Percentiles rank a stretch among this genome's conserved stretches.
These are phyloP conservation scores for Biscutella laevigata DNA, from an alignment of 441 rosid genomes.

Conservation along the genomic window DNA sequence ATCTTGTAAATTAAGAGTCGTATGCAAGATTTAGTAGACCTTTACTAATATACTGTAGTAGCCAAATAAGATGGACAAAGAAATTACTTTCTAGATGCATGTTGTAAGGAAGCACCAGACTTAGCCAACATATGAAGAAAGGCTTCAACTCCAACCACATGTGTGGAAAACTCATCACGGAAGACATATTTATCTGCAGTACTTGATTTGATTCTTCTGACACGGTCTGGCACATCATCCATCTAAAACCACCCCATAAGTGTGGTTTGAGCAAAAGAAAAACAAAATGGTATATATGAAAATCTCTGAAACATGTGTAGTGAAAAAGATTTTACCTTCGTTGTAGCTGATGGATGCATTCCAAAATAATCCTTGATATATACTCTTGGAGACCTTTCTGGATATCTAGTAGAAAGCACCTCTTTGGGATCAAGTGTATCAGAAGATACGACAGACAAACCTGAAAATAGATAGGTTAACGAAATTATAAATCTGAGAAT, in stretches of 20 bases:
- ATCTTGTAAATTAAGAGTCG: slow-evolving; percentile 3
- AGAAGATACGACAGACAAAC: slow-evolving; percentile 42
- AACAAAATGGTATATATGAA: slow-evolving; percentile 9
- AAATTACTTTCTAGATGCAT: slow-evolving; percentile 55
- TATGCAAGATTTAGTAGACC: background rate
- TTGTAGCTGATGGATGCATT: slow-evolving; percentile 39
- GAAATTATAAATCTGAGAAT: slow-evolving; percentile 5
- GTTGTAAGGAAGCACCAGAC: slow-evolving; percentile 62
- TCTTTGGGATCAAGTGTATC: slow-evolving; percentile 34
- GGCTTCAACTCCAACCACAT: slow-evolving; percentile 47
- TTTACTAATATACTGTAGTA: background rate
- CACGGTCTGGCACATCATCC: slow-evolving; percentile 31
- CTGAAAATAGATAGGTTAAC: slow-evolving; percentile 33
- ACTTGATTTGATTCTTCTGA: slow-evolving; percentile 38
- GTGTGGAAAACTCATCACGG: slow-evolving; percentile 42
- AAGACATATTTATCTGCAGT: slow-evolving; percentile 56
- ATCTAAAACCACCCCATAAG: slow-evolving; percentile 31
- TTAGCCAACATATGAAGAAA: slow-evolving; percentile 47
- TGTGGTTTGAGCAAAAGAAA: slow-evolving; percentile 13
- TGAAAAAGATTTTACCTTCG: slow-evolving; percentile 38
- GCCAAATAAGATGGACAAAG: slow-evolving; percentile 11
- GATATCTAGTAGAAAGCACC: slow-evolving; percentile 54
- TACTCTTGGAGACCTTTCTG: slow-evolving; percentile 45
- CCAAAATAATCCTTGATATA: slow-evolving; percentile 65
- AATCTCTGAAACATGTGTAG: background rate